A percentile compares a stretch with the other conserved stretches of the same genome.
phyloP scores from a whole-genome alignment of 2,329 filamentous ascomycete genomes.

The Thielaviopsis musarum region DNA sequence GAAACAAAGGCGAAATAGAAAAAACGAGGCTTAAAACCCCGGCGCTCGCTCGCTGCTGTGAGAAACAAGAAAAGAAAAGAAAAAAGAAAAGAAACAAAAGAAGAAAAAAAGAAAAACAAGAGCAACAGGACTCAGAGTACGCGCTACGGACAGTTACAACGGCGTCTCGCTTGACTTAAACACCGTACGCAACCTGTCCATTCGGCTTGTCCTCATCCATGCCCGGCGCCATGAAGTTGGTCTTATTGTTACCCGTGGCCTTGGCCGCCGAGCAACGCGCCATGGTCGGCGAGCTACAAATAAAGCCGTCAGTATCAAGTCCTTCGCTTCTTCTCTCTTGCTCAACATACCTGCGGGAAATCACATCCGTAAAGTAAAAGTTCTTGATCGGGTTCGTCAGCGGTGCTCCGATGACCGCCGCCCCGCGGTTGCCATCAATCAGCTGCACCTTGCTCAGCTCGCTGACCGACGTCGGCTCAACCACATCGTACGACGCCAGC shows the following conservation, averaged over 20 bases:
- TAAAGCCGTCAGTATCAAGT: background rate
- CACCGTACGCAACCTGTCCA: slow-evolving; percentile 44
- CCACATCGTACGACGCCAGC: slow-evolving; percentile 74
- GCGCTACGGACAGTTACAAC: background rate
- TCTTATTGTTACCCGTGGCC: slow-evolving; percentile 60
- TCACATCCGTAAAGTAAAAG: slow-evolving; percentile 96
- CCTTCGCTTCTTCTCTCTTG: background rate
- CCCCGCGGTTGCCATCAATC: slow-evolving; percentile 88
- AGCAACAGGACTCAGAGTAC: background rate
- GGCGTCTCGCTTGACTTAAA: slow-evolving; percentile 20
- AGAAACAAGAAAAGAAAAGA: background rate
- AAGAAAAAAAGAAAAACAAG: slow-evolving; percentile 1
- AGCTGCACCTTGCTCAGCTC: slow-evolving; percentile 83
- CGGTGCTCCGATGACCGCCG: slow-evolving; percentile 51
- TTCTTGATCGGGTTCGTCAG: slow-evolving; percentile 81
- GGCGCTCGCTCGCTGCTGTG: background rate
- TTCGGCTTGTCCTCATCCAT: slow-evolving; percentile 44
- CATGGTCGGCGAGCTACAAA: slow-evolving; percentile 84
- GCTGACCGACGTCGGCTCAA: slow-evolving; percentile 62
- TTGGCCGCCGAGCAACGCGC: slow-evolving; percentile 91
- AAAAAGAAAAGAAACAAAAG: background rate
- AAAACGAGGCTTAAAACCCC: background rate
- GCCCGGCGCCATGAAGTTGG: slow-evolving; percentile 63
- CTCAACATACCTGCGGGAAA: slow-evolving; percentile 73
- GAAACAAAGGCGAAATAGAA: background rate